Percentiles rank a stretch among this genome's conserved stretches.
Evolutionary conservation across 257 asterid genomes (phyloP).

Genomic region (Nicotiana obtusifolia): DNA sequence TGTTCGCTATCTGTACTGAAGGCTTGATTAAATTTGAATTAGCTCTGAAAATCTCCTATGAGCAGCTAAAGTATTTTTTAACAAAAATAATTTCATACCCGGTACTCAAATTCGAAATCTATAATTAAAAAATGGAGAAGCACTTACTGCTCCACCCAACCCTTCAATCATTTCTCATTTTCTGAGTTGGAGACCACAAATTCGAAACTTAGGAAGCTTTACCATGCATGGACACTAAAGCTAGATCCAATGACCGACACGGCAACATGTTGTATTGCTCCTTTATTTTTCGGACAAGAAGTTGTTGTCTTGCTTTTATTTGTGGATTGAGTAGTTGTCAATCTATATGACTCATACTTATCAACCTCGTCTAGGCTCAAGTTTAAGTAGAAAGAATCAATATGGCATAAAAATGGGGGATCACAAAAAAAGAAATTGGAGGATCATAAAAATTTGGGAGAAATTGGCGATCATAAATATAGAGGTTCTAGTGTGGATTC

Average conservation of each 20-base stretch:
- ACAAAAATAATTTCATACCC: too few species aligned
- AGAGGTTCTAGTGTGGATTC: too few species aligned
- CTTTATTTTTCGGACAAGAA: not conserved
- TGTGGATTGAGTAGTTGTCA: not conserved
- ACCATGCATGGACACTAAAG: constrained; percentile 1
- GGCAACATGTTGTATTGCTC: constrained; percentile 2
- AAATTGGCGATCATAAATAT: too few species aligned
- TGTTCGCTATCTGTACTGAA: rapidly evolving
- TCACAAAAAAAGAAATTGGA: too few species aligned
- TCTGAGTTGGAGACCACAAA: not conserved
- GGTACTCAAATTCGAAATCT: too few species aligned
- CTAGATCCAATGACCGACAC: constrained; percentile 1
- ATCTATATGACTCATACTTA: not conserved
- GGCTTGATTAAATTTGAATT: too few species aligned
- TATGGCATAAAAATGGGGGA: too few species aligned
- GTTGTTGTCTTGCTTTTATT: constrained; percentile 4
- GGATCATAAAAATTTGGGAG: too few species aligned
- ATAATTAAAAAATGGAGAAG: too few species aligned
- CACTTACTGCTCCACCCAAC: too few species aligned
- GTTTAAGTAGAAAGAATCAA: not conserved
- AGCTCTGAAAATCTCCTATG: too few species aligned
- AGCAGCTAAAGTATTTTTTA: too few species aligned
- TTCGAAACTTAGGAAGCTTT: not conserved
- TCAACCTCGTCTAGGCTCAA: not conserved
- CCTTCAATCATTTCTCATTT: not conserved